Evolutionary conservation across 176 grass and related monocot genomes (phyloP), one percentile per base, ranked within the genome.

Genomic region (Cocos nucifera): DNA sequence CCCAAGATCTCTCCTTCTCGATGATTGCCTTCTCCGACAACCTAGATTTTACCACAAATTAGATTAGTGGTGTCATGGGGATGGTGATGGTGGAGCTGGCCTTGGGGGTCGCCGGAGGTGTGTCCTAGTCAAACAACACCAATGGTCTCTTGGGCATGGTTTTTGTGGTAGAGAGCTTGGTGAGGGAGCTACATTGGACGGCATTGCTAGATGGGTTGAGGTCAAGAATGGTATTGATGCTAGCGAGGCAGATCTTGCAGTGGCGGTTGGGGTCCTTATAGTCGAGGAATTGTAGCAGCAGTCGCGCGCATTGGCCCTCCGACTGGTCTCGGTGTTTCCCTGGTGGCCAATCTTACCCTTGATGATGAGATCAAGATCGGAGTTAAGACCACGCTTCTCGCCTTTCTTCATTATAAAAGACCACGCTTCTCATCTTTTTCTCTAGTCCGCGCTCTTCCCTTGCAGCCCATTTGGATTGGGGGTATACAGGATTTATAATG

Each of bases 201-300:
- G 73, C 61, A 19, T 64, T 69, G 71, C 59, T 75, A 54, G 70
- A 81, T 21, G 30, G 72, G 48, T 92, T 49, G 56, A 98, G 81
- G 66, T 98, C 87, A 1, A 81, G 81, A 29, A 81, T 98, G 78
- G 93, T 87, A 73, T 83, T 20, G 53, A 98, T 88, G 76, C 93
- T 98, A 6, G 87, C 87, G 54, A 92, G 76, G 70, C 87, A 98
- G 6, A 91, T 91, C 59, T 92, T 76, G 56, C 93, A 98, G 51
- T 76, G 57, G 80, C 93, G 92, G 54, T 92, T 92, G 70, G 87
- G 66, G 61, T 92, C 87, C 81, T 98, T 87, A 73, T 87, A 98
- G 0, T 76, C 76, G 8, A 66, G 81, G 67, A 81, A 94, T n/a
- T n/a, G 71, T 88, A 98, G 52, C 72, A 73, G 54, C 58, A 79